Evolutionary conservation across 768 basidiomycete species (phyloP), one percentile per base, ranked within the genome.

Genomic region (Lactarius evosmus): DNA sequence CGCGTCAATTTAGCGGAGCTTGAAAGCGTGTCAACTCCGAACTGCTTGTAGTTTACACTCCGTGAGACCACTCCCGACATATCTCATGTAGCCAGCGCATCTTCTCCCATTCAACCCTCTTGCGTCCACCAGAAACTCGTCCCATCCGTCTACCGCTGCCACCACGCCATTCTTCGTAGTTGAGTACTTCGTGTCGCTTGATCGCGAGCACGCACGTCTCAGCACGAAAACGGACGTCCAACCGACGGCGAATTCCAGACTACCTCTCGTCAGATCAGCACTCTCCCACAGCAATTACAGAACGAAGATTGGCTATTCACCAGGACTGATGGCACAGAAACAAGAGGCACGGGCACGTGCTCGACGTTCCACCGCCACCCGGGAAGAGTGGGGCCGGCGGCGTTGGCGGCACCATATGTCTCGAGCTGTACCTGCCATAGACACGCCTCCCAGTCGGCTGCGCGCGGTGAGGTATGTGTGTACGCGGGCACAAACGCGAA

Each of bases 401-500:
- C 71, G 14, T 74, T 73, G 16, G 63, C 63, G 5, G 36, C 29
- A 6, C 85, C 85, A 38, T 78, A 79, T 60, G 76, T 79, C 60
- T 84, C 81, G 30, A 87, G 76, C 76, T 82, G 82, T 61, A 86
- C 63, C 68, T 85, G 83, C 86, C 86, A 88, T 16, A 87, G 72
- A 70, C 87, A 88, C 62, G 85, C 83, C 36, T 79, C 76, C 86
- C 86, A 88, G 62, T 86, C 84, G 4, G 77, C 72, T 1, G 68
- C 63, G 25, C 85, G 83, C 27, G 80, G 78, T 36, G 74, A 72
- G 52, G 74, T 71, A 19, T 79, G 67, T 32, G 60, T 62, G n/a
- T 65, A 29, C 8, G 50, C 40, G 14, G 56, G 19, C 19, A 46
- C 55, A 29, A 67, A 63, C 63, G 83, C 82, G 61, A 80, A 75